Base-by-base conservation (phyloP, 2,329 filamentous ascomycete species). In the Neophaeococcomyces mojaviensis region DNA sequence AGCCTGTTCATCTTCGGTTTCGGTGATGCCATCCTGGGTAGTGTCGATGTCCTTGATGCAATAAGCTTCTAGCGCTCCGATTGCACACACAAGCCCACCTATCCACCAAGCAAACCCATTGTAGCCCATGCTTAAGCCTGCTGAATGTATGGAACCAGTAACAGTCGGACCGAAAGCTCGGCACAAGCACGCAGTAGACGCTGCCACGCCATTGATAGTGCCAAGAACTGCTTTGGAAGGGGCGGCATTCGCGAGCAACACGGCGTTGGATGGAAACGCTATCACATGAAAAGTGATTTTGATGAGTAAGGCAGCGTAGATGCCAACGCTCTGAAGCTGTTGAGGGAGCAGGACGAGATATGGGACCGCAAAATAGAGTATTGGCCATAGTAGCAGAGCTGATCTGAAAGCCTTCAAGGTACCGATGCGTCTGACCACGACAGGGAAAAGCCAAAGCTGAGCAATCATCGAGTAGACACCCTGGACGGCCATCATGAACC, bases 51-150 rank as follows among this genome's bases (percentile, higher is more conserved):
- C 85, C 30, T 79, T 79, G 66, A 96, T 85, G 61, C 79, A 80
- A 49, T 88, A 73, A 63, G 84, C 86, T 58, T 92, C 72, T 41
- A 85, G 68, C 1, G 84, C 86, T 37, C 89, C 92, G 12, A 80
- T 64, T 9, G 87, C 67, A 28, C 88, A 86, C 26, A 96, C 79
- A 3, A 84, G 58, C 7, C 84, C 87, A 54, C 84, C 89, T 51
- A 81, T 82, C 92, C 92, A 98, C 90, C 92, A 98, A 0, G 88
- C 84, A 28, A 96, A 73, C 16, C 88, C 88, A 3, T 88, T 90
- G 62, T 88, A 90, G 30, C 89, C 88, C 5, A 82, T 76, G 54
- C 81, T 76, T 30, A 94, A 76, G 41, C 92, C 92, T 43, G 83
- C 71, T 3, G 88, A 79, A 65, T 95, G 94, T 19, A 97, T 74